These are phyloP conservation scores for Quercus lobata DNA, from an alignment of 331 rosid species.

Conservation along the genomic window DNA sequence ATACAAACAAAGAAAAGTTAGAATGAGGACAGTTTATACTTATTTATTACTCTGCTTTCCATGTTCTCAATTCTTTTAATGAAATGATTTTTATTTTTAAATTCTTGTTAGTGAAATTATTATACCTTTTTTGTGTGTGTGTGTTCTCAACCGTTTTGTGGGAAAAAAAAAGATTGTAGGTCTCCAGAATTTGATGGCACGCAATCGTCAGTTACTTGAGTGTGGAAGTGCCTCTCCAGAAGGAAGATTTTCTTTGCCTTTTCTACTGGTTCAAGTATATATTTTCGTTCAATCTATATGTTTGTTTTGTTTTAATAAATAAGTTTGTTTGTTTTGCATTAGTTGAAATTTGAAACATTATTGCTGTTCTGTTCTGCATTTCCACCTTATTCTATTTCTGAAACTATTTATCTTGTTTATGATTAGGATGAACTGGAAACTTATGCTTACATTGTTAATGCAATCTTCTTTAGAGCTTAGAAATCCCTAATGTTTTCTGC, in stretches of 20 bases:
- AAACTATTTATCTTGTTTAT: background rate
- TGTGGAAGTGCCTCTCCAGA: constrained; percentile 12
- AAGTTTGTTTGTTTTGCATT: background rate
- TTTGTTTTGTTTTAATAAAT: background rate
- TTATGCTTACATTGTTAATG: background rate
- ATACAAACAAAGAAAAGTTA: too few relatives aligned
- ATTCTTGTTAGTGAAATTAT: background rate
- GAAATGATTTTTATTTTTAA: background rate
- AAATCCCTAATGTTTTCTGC: background rate
- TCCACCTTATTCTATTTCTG: background rate
- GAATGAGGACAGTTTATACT: background rate
- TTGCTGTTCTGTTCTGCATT: background rate
- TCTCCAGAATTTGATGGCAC: constrained; percentile 23
- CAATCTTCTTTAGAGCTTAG: background rate
- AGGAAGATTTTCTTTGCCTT: constrained; percentile 32
- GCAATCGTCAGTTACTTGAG: constrained; percentile 26
- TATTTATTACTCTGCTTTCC: background rate
- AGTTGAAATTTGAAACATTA: background rate
- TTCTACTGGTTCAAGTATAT: constrained; percentile 35
- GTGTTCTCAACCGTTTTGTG: background rate
- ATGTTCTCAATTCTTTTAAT: background rate
- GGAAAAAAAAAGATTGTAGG: constrained; percentile 15
- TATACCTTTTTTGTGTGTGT: background rate
- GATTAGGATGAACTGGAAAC: background rate
- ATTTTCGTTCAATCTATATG: background rate